A percentile compares a stretch with the other conserved stretches of the same genome.
Conservation (phyloP, 192 early-diverging fungal genomes). For the Entomortierella lignicola region DNA sequence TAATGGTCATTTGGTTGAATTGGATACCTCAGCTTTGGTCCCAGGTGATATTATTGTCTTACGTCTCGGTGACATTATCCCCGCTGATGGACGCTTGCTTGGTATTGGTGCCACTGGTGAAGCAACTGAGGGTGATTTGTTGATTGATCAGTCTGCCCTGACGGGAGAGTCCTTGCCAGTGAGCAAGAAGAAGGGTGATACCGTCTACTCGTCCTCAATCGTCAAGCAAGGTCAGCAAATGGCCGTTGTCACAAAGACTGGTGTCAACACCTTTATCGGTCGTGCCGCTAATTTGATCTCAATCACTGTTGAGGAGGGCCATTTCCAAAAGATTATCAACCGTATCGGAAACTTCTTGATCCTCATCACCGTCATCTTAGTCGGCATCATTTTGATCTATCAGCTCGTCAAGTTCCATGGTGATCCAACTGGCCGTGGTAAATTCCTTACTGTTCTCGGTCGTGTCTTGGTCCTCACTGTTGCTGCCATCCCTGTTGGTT, state of each 20-base stretch:
- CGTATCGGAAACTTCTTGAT: slow-evolving; percentile 94
- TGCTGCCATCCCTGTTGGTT: slow-evolving; percentile 92
- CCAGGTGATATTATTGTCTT: slow-evolving; percentile 93
- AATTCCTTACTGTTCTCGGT: slow-evolving; percentile 60
- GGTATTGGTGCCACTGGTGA: slow-evolving; percentile 82
- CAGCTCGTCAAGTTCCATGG: slow-evolving; percentile 64
- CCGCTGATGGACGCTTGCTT: slow-evolving; percentile 88
- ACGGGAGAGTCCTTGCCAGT: slow-evolving; percentile 96
- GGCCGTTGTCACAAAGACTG: slow-evolving; percentile 93
- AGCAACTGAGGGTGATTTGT: slow-evolving; percentile 77
- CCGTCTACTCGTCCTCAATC: slow-evolving; percentile 91
- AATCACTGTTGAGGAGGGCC: slow-evolving; percentile 90
- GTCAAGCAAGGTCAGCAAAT: slow-evolving; percentile 96
- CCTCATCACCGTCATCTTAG: slow-evolving; percentile 78
- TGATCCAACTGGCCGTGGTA: slow-evolving; percentile 14
- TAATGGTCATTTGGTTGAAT: slow-evolving; percentile 77
- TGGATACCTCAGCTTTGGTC: slow-evolving; percentile 81
- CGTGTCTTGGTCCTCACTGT: slow-evolving; percentile 83
- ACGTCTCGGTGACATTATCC: slow-evolving; percentile 93
- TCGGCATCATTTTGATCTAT: slow-evolving; percentile 83
- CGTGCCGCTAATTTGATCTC: slow-evolving; percentile 93
- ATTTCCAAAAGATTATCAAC: slow-evolving; percentile 97
- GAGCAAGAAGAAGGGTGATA: slow-evolving; percentile 79
- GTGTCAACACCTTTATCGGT: slow-evolving; percentile 93
- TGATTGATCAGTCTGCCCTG: slow-evolving; percentile 93